phyloP scores from a whole-genome alignment of 176 grass and related monocot genomes.

The Phoenix roebelenii region DNA sequence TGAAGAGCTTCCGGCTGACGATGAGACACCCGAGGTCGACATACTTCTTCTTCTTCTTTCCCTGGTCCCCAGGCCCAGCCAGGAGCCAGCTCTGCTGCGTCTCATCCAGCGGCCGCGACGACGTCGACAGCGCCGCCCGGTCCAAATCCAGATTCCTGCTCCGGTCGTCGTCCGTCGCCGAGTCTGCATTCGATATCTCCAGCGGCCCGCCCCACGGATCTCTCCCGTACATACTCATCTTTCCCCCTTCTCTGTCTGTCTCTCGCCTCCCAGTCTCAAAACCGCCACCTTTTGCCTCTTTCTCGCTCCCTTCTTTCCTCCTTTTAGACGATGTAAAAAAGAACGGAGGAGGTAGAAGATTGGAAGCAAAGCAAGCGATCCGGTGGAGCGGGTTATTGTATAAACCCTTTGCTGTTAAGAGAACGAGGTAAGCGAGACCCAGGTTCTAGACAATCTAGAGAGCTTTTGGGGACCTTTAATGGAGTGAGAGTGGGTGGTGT shows the following conservation, averaged over 20 bases:
- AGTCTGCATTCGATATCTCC: constrained; percentile 69
- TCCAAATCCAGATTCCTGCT: constrained; percentile 90
- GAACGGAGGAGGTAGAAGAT: too few relatives aligned
- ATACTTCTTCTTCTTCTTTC: constrained; percentile 71
- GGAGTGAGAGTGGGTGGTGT: too few relatives aligned
- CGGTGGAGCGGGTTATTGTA: too few relatives aligned
- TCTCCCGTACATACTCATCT: constrained; percentile 91
- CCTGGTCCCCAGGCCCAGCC: constrained; percentile 69
- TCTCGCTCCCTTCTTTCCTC: constrained; percentile 1
- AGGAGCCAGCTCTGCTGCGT: constrained; percentile 98
- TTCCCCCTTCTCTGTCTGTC: not conserved
- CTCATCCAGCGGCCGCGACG: constrained; percentile 66
- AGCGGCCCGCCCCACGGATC: constrained; percentile 90
- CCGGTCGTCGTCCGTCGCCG: constrained; percentile 89
- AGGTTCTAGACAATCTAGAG: too few relatives aligned
- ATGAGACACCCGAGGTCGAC: constrained; percentile 87
- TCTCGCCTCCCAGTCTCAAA: not conserved
- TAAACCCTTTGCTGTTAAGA: too few relatives aligned
- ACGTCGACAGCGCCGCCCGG: constrained; percentile 43
- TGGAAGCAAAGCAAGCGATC: too few relatives aligned
- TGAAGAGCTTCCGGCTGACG: constrained; percentile 66
- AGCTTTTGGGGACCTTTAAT: too few relatives aligned
- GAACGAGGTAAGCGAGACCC: too few relatives aligned
- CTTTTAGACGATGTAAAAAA: too few relatives aligned
- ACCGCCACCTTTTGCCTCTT: constrained; percentile 20